A percentile compares a stretch with the other conserved stretches of the same genome.
Conservation (phyloP, 1,284 basidiomycete genomes). For the Ustilago trichophora region DNA sequence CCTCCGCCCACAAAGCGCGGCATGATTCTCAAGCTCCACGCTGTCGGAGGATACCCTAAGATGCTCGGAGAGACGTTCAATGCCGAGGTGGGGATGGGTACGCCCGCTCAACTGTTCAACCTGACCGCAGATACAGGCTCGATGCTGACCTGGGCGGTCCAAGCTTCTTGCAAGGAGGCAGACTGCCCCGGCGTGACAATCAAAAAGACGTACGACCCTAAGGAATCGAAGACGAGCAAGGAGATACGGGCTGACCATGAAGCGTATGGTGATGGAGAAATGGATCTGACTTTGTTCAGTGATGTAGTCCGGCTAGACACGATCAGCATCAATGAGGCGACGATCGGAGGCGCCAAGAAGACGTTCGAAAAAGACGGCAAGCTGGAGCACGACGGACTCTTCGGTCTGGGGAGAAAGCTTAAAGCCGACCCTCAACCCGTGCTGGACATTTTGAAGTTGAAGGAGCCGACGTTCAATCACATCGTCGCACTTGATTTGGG, state of each 20-base stretch:
- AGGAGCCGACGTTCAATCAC: neutral
- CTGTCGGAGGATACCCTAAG: constrained; percentile 27
- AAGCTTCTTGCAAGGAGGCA: constrained; percentile 11
- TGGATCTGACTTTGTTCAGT: constrained; percentile 19
- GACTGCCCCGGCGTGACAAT: constrained; percentile 14
- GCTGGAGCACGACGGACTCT: constrained; percentile 35
- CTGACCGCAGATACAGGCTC: constrained; percentile 39
- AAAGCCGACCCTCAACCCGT: constrained; percentile 9
- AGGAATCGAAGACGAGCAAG: constrained; percentile 12
- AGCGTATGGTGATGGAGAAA: constrained; percentile 42
- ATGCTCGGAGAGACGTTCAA: constrained; percentile 43
- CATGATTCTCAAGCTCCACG: constrained; percentile 2
- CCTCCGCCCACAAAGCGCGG: constrained; percentile 6
- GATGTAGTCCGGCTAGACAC: constrained; percentile 16
- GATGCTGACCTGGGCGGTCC: constrained; percentile 33
- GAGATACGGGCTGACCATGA: constrained; percentile 16
- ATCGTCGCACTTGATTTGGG: constrained; percentile 24
- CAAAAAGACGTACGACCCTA: constrained; percentile 20
- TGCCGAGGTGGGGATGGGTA: constrained; percentile 19
- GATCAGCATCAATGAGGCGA: constrained; percentile 1
- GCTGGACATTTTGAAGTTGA: constrained; percentile 8
- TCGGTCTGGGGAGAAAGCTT: constrained; percentile 19
- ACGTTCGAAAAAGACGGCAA: constrained; percentile 26
- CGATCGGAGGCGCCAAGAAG: constrained; percentile 25
- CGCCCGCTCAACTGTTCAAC: constrained; percentile 23